Conservation (phyloP, 1,284 basidiomycete species). For the Cryptococcus maquisensis region DNA sequence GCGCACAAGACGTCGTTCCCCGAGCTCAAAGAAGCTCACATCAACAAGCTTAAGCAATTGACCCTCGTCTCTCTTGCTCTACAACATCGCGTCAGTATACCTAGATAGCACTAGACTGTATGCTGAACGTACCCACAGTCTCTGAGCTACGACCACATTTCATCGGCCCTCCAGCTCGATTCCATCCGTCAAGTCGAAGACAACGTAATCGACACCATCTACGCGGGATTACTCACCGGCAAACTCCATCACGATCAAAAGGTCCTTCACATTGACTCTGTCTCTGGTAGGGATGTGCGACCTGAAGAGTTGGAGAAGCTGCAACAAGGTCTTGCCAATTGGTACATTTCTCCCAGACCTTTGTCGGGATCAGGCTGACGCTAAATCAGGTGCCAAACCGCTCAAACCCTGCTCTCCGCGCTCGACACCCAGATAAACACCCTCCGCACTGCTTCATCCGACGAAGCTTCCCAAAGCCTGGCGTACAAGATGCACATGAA, state of each 20-base stretch:
- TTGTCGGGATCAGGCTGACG: neutral
- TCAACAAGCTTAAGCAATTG: slow-evolving; percentile 83
- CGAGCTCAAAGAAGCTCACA: slow-evolving; percentile 64
- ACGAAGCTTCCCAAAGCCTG: neutral
- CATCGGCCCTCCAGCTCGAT: slow-evolving; percentile 58
- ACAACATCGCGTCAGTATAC: slow-evolving; percentile 61
- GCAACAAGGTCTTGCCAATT: slow-evolving; percentile 62
- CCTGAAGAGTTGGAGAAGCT: slow-evolving; percentile 62
- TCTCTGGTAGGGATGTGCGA: slow-evolving; percentile 80
- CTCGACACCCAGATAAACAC: slow-evolving; percentile 50
- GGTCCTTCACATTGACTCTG: slow-evolving; percentile 83
- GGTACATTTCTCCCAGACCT: slow-evolving; percentile 53
- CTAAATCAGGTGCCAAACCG: slow-evolving; percentile 63
- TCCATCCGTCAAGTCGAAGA: slow-evolving; percentile 84
- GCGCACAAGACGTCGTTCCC: slow-evolving; percentile 65
- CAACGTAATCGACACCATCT: slow-evolving; percentile 91
- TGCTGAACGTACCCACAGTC: slow-evolving; percentile 14
- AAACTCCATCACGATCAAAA: slow-evolving; percentile 86
- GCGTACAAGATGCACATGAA: slow-evolving; percentile 35
- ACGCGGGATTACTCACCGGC: slow-evolving; percentile 78
- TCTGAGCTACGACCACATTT: slow-evolving; percentile 27
- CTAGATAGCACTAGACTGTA: neutral
- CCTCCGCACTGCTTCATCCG: slow-evolving; percentile 6
- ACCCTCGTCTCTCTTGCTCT: slow-evolving; percentile 77
- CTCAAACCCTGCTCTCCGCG: slow-evolving; percentile 58